Conservation (phyloP, 1,284 basidiomycete species). For the Heterobasidion parviporum region DNA sequence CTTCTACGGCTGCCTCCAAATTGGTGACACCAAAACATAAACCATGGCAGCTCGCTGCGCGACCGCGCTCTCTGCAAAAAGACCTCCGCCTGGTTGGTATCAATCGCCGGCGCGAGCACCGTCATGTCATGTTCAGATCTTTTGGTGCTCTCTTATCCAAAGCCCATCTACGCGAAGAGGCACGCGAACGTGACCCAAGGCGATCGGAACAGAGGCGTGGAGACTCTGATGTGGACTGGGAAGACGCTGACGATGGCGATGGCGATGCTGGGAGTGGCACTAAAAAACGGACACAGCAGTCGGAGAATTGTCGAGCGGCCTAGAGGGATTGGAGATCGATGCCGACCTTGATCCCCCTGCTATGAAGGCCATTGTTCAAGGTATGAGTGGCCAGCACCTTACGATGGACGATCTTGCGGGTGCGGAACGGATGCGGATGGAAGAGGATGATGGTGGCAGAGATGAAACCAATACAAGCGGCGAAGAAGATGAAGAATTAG, state of each 20-base stretch:
- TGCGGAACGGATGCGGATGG: slow-evolving; percentile 37
- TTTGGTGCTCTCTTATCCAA: slow-evolving; percentile 54
- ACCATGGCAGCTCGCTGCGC: slow-evolving; percentile 1
- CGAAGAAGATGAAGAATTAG: slow-evolving; percentile 23
- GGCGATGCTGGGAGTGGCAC: slow-evolving; percentile 12
- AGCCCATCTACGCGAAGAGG: slow-evolving; percentile 32
- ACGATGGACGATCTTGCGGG: slow-evolving; percentile 64
- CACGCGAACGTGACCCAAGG: slow-evolving; percentile 26
- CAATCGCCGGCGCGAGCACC: slow-evolving; percentile 16
- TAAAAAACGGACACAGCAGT: slow-evolving; percentile 14
- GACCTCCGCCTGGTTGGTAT: slow-evolving; percentile 19
- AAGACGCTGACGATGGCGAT: slow-evolving; percentile 28
- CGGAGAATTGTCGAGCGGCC: slow-evolving; percentile 27
- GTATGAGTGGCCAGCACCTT: slow-evolving; percentile 40
- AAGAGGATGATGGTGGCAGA: slow-evolving; percentile 38
- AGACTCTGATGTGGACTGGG: slow-evolving; percentile 72
- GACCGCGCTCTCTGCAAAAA: slow-evolving; percentile 18
- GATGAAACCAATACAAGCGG: slow-evolving; percentile 8
- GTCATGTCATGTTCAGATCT: slow-evolving; percentile 28
- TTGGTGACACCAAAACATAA: not conserved
- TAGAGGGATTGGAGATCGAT: slow-evolving; percentile 54
- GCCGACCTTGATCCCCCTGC: slow-evolving; percentile 35
- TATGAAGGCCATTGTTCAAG: slow-evolving; percentile 47
- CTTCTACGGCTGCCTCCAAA: slow-evolving; percentile 10
- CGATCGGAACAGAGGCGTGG: slow-evolving; percentile 45